These are phyloP conservation scores for Teunomyces gatunensis DNA, from an alignment of 805 yeast species.

Conservation along the genomic window DNA sequence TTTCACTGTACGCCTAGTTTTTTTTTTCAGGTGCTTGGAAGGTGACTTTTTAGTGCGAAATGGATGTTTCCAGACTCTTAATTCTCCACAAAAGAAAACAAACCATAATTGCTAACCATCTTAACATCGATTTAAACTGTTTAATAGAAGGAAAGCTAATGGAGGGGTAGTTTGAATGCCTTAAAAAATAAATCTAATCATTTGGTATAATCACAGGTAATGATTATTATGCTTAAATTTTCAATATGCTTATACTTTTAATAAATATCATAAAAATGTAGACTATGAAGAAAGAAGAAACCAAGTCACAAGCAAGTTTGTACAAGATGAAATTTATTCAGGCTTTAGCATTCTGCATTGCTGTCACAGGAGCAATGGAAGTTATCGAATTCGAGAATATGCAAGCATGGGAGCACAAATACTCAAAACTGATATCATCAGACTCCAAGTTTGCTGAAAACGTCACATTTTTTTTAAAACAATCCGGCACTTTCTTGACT, in stretches of 20 bases:
- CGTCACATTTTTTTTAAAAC: slow-evolving; percentile 4
- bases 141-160: neutral
- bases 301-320: too few species aligned
- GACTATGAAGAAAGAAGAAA: neutral
- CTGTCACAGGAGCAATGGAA: neutral
- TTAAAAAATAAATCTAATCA: too few species aligned
- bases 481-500: slow-evolving; percentile 3
- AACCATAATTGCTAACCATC: neutral
- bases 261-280: neutral
- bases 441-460: neutral
- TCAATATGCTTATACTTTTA: neutral
- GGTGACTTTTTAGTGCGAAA: neutral
- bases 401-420: neutral
- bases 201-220: neutral
- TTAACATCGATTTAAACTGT: neutral
- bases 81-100: neutral
- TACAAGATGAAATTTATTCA: neutral
- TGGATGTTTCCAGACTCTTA: neutral
- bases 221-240: neutral
- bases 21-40: too few species aligned
- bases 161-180: too few species aligned
- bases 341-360: neutral
- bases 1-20: neutral
- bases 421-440: neutral
- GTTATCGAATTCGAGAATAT: neutral